Evolutionary conservation across 1,284 basidiomycete genomes (phyloP), one percentile per base, ranked within the genome.

Genomic region (Rhodotorula sp.): DNA sequence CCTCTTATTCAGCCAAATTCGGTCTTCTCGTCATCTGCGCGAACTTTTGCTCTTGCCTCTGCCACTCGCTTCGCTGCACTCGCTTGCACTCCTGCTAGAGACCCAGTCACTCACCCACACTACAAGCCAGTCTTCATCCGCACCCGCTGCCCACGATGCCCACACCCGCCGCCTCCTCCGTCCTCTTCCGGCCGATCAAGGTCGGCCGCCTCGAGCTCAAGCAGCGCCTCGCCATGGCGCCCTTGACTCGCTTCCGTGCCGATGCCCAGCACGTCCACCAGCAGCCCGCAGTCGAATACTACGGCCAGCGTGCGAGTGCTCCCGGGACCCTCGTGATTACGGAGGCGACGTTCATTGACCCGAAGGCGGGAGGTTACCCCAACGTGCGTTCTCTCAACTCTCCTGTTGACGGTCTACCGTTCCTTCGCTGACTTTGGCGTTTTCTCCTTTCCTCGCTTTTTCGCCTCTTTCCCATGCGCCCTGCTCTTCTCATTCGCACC

Each of bases 261-360:
- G 52, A 64, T n/a, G 62, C 61, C 10, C 39, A 73, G 20, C 76
- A 64, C 54, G 70, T 66, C 13, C 72, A 64, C 20, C 30, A 66
- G n/a, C 70, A 65, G 20, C 47, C 67, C n/a, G 60, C 63, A 6
- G 58, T 49, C 39, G 58, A 64, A 39, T 85, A 86, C 76, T 86
- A 86, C 77, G 67, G 76, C 0, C 85, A 86, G 73, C 80, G 85
- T 17, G 83, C 81, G 2, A 78, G 77, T 46, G 74, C 74, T 0
- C 81, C 82, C 0, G 85, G 85, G 0, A 83, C 84, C 0, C 76
- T 86, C 8, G 76, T 86, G 34, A 83, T 86, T 64, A 79, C 83
- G 5, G 85, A 86, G 76, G 84, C 78, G 0, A 84, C 83, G 0
- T 78, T 82, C 71, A 83, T 86, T 61, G 76, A 60, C 13, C 60